Evolutionary conservation across 163 green algal genomes (phyloP).

Genomic region (Chloromonas sp.): DNA sequence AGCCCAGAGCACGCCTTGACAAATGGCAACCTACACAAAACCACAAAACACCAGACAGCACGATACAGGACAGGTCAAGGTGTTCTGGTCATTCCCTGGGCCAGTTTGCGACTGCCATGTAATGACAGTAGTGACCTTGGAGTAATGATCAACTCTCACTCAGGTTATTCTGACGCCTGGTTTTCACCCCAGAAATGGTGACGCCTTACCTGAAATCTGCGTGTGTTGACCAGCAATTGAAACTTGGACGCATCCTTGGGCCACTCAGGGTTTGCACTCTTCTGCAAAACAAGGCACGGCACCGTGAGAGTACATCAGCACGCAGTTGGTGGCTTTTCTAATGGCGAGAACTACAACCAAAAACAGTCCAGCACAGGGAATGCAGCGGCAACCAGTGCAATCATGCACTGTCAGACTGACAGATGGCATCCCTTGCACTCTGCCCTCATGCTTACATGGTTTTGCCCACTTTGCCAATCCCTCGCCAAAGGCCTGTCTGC

Average conservation of each 20-base stretch:
- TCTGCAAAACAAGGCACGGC: background rate
- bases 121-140: no score
- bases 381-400: background rate
- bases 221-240: conserved; percentile 4
- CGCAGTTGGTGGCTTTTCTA: background rate
- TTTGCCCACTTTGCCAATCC: no score
- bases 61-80: background rate
- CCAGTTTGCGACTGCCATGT: background rate
- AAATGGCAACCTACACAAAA: no score
- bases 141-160: no score
- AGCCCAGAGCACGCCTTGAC: no score
- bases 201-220: background rate
- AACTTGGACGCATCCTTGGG: background rate
- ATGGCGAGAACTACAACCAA: background rate
- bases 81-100: background rate
- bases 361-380: background rate
- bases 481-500: no score
- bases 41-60: no score
- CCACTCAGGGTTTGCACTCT: background rate
- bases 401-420: background rate
- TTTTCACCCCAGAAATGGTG: no score
- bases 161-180: no score
- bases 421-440: no score
- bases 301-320: background rate
- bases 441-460: no score